Conservation (phyloP, 495 filamentous ascomycete species). For the Neurospora intermedia region DNA sequence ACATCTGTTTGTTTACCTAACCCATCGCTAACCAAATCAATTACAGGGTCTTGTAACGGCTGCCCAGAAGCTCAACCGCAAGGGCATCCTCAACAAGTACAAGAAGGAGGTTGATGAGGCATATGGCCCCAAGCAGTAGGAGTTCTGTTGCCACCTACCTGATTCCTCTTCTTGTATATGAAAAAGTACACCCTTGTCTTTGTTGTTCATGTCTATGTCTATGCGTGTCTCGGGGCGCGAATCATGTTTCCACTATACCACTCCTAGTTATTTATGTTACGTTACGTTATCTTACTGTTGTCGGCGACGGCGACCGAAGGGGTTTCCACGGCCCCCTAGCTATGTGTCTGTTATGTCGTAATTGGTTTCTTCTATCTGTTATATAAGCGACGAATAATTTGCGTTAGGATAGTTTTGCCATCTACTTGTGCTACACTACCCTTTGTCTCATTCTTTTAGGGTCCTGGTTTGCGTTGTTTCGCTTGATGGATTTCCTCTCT, state of each 20-base stretch:
- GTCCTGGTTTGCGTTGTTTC: too few species aligned
- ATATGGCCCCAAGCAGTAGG: conserved; percentile 28
- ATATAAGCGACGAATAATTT: not conserved
- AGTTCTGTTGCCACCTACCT: conserved; percentile 2
- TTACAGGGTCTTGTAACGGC: conserved; percentile 55
- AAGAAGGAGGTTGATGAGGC: conserved; percentile 53
- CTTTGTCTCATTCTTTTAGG: too few species aligned
- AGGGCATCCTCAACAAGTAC: conserved; percentile 54
- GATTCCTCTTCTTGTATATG: not conserved
- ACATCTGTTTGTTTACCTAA: not conserved
- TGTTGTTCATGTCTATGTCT: not conserved
- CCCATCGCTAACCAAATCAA: conserved; percentile 15
- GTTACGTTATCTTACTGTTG: not conserved
- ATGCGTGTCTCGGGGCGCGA: not conserved
- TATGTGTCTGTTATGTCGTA: not conserved
- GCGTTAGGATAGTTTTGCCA: not conserved
- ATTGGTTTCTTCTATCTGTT: not conserved
- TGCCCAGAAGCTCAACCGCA: conserved; percentile 70
- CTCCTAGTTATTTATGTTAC: conserved; percentile 1
- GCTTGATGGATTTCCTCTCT: too few species aligned
- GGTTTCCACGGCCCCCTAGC: not conserved
- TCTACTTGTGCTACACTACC: not conserved
- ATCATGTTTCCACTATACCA: not conserved
- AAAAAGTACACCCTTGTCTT: not conserved
- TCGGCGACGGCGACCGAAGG: not conserved